Evolutionary conservation across 495 filamentous ascomycete genomes (phyloP), one percentile per base, ranked within the genome.

Genomic region (Aspergillus sparsus): DNA sequence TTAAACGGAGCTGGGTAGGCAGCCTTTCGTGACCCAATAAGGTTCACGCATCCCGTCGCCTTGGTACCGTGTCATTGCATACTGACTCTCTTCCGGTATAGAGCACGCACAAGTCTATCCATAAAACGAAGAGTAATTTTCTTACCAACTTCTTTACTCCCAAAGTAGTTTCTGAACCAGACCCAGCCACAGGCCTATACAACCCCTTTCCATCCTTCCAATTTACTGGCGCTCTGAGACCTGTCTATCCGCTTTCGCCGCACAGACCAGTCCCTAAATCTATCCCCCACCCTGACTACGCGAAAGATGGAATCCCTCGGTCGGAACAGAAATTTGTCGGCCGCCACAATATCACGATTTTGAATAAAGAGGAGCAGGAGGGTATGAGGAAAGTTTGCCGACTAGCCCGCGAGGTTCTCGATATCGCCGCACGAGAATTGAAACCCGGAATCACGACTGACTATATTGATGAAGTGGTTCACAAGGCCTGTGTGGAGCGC

Each of bases 1-100:
- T 98, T 79, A 98, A 97, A 81, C 85, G 85, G 70, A 98, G 91
- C 78, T 98, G 94, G 94, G 94, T 98, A 84, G 70, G 88, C 61
- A 57, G 33, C 62, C 57, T 69, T 66, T 58, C 66, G 63, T 60
- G 60, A 64, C 45, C 72, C 50, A 52, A 52, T 64, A 71, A 69
- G 68, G 57, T 62, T 62, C 69, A 66, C 58, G 55, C 58, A 33
- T 58, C 6, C 57, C 53, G 47, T 57, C 32, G 10, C 39, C 18
- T 18, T 10, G 8, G 32, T 57, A 34, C 21, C 21, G 2, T 11
- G 37, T 18, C 27, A 13, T 31, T 39, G 3, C 7, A 31, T 49
- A 54, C 60, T 62, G 33, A 62, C 42, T 33, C n/a, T 27, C 35
- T 16, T 16, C 7, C 44, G 7, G 21, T 41, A 12, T 39, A 97